Evolutionary conservation across 805 yeast genomes (phyloP), one percentile per base, ranked within the genome.

Genomic region (Blastobotrys peoriensis): DNA sequence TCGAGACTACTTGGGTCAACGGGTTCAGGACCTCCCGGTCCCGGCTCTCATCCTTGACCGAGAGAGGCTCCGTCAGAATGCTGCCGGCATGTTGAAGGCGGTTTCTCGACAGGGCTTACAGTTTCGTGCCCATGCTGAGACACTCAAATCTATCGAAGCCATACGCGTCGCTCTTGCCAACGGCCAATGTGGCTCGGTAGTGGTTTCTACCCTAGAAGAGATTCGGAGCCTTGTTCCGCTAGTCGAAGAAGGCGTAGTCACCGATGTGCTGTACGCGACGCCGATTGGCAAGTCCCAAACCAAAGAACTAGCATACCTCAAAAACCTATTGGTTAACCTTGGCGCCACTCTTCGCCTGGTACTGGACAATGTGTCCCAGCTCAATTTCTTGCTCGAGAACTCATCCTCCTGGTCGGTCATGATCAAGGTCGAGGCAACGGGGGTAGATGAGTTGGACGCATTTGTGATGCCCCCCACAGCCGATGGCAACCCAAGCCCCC

Each of bases 91-190:
- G 49, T 36, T 47, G 5, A 19, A 18, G 6, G 34, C 33, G 38
- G 39, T 17, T 15, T 16, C 16, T 18, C 15, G 33, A 18, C 17
- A 37, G 2, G 38, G 38, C 6, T 19, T 48, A 3, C 22, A 23
- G 36, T 45, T 83, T 56, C 69, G 93, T 47, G 80, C 83, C 3
- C 87, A 83, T 58, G 76, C 84, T 20, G 85, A 84, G 59, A 84
- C 91, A 0, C 86, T 82, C 59, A 84, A 84, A 58, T 74, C 84
- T 0, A 51, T 69, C 5, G 82, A 79, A 51, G 88, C 83, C 5
- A 64, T 78, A 2, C 53, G 63, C 17, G 60, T 74, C 38, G 83
- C 79, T 61, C 59, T 80, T 57, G 80, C 67, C 1, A 30, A 30
- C 27, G 41, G 40, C 40, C 67, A 71, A 37, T 33, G 10, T 27